phyloP scores from a whole-genome alignment of 2,329 filamentous ascomycete genomes.

The Cryphonectria nitschkei region DNA sequence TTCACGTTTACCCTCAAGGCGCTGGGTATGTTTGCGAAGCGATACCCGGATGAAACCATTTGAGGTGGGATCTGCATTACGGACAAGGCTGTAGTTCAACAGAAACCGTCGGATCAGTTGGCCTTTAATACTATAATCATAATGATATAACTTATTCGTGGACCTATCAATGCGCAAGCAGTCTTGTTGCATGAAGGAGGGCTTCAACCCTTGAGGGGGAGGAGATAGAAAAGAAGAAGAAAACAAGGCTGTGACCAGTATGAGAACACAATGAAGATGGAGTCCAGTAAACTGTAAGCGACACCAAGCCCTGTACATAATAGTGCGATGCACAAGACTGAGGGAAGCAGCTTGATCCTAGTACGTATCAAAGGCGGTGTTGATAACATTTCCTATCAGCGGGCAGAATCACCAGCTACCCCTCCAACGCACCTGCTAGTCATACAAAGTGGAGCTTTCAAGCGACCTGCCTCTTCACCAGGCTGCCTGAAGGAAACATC shows the following conservation, averaged over 20 bases:
- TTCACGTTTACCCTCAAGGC: constrained; percentile 95
- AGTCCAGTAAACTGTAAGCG: too few species aligned
- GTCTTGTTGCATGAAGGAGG: neutral
- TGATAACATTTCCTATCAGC: neutral
- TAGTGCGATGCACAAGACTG: too few species aligned
- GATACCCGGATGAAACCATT: constrained; percentile 68
- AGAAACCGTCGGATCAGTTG: neutral
- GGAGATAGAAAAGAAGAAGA: too few species aligned
- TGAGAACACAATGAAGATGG: too few species aligned
- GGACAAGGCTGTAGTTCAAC: neutral
- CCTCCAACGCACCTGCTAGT: neutral
- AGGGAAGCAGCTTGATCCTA: neutral
- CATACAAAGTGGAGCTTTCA: neutral
- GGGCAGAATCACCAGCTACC: neutral
- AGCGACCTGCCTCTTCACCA: neutral
- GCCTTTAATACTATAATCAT: neutral
- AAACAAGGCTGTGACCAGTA: too few species aligned
- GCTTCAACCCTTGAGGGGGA: too few species aligned
- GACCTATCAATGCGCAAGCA: neutral
- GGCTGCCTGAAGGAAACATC: neutral
- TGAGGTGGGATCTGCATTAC: neutral
- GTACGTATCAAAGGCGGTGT: neutral
- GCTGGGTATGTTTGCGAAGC: constrained; percentile 81
- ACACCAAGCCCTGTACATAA: neutral
- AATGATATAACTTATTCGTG: neutral